Base-by-base conservation (phyloP, 208 protist genomes). In the Trypanosoma scelopori region DNA sequence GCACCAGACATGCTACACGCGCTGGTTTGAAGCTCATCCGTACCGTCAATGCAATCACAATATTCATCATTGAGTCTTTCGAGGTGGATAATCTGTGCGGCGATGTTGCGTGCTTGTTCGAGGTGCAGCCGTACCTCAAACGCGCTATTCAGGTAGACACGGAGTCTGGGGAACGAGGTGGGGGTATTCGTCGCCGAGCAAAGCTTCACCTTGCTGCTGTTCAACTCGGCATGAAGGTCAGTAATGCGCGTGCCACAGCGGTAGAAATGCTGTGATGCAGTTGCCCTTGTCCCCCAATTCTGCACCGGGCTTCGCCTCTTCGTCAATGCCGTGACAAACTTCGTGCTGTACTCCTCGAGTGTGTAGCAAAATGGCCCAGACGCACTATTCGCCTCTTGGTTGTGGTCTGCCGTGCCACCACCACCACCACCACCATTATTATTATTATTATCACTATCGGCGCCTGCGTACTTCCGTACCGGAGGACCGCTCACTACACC, bases 21-120 rank as follows among this genome's bases (percentile, higher is more conserved):
- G 55, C 74, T 86, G 15, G 87, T 91, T 51, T 84, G 71, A 28
- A 86, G 57, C 69, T 94, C 87, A 53, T 94, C 84, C 0, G 80
- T 88, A 6, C 84, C 87, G 56, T 94, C 87, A 3, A 85, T 28
- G 65, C 84, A 94, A 67, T 94, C 87, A 74, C 87, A 94, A 75
- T 94, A 94, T 70, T 94, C 82, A 61, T 91, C 87, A 70, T 89
- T 86, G 22, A 94, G 50, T 55, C 67, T 65, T 13, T 56, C 7
- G 3, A 94, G 77, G 0, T 69, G 70, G 51, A 94, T 85, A 32
- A 49, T 53, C 67, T 89, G 80, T 7, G 75, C 69, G n/a, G 81
- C 84, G 6, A 73, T 42, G 68, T 91, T 87, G 16, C 64, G 22
- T 5, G 50, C 28, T 27, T 82, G 82, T 23, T 59, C 16, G 12